Conservation (phyloP, 352 stramenopile species). For the Pythium monospermum region DNA sequence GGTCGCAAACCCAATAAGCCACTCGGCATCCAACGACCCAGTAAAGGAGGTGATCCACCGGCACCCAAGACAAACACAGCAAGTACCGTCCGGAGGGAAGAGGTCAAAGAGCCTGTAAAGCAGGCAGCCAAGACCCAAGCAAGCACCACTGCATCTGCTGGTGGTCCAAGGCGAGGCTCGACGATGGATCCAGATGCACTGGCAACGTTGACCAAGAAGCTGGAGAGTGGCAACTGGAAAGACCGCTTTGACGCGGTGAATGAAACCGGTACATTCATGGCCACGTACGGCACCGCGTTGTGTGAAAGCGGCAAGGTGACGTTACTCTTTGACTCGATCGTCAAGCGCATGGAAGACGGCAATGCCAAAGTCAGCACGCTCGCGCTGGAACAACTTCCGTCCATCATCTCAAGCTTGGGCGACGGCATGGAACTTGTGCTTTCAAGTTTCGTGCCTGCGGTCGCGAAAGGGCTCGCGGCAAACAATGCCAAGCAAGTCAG, state of each 20-base stretch:
- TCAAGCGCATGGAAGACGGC: slow-evolving; percentile 69
- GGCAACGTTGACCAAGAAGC: slow-evolving; percentile 31
- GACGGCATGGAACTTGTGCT: slow-evolving; percentile 58
- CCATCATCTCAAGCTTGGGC: slow-evolving; percentile 43
- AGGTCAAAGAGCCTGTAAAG: not conserved
- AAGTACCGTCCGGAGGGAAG: not conserved
- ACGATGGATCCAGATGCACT: slow-evolving; percentile 37
- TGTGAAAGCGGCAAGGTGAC: slow-evolving; percentile 45
- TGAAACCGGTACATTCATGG: slow-evolving; percentile 35
- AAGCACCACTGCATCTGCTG: not conserved
- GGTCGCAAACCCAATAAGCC: not conserved
- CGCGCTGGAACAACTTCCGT: slow-evolving; percentile 49
- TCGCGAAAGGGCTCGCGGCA: slow-evolving; percentile 53
- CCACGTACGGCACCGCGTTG: slow-evolving; percentile 15
- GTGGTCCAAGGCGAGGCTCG: not conserved
- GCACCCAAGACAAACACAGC: not conserved
- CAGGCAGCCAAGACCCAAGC: not conserved
- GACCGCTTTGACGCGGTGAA: slow-evolving; percentile 62
- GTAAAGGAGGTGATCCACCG: not conserved
- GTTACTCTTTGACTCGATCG: slow-evolving; percentile 56
- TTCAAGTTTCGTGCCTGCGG: slow-evolving; percentile 38
- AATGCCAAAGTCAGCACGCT: slow-evolving; percentile 71
- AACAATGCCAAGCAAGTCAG: slow-evolving; percentile 47
- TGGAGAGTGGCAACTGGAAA: slow-evolving; percentile 78
- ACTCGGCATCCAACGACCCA: not conserved